These are phyloP conservation scores for Darksidea phi DNA, from an alignment of 495 filamentous ascomycete species.

Conservation along the genomic window DNA sequence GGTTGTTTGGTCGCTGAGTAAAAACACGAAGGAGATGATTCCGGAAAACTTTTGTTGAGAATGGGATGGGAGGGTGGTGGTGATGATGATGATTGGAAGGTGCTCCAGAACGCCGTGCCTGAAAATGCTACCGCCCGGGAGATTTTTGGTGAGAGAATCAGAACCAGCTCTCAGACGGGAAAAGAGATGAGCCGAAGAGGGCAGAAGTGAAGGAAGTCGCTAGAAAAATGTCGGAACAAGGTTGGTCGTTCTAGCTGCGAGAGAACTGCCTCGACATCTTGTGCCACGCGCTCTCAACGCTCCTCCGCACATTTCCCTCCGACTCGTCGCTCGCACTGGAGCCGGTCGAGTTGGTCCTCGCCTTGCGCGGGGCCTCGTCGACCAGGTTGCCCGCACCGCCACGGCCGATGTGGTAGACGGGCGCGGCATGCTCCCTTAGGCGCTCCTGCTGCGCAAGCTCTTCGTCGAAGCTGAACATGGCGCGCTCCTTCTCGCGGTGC, in stretches of 20 bases:
- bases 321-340: slow-evolving; percentile 11
- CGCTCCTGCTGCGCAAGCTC: slow-evolving; percentile 72
- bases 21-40: too few relatives aligned
- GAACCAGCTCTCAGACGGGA: background rate
- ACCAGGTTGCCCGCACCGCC: slow-evolving; percentile 86
- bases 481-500: slow-evolving; percentile 64
- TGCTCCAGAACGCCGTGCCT: too few relatives aligned
- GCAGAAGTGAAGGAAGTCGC: background rate
- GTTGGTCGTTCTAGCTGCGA: background rate
- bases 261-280: slow-evolving; percentile 31
- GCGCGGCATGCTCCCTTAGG: slow-evolving; percentile 55
- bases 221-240: background rate
- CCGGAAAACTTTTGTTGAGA: too few relatives aligned
- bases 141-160: background rate
- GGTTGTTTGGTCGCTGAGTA: too few relatives aligned
- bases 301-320: slow-evolving; percentile 19
- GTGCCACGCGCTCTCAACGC: slow-evolving; percentile 38
- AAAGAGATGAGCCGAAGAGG: too few relatives aligned
- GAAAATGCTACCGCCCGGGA: too few relatives aligned
- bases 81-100: too few relatives aligned
- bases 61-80: too few relatives aligned
- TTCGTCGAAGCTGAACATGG: slow-evolving; percentile 89
- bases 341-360: slow-evolving; percentile 15
- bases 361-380: slow-evolving; percentile 35
- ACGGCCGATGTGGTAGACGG: slow-evolving; percentile 78